Conservation (phyloP, 1,284 basidiomycete genomes). For the Boletellus deceptivus region DNA sequence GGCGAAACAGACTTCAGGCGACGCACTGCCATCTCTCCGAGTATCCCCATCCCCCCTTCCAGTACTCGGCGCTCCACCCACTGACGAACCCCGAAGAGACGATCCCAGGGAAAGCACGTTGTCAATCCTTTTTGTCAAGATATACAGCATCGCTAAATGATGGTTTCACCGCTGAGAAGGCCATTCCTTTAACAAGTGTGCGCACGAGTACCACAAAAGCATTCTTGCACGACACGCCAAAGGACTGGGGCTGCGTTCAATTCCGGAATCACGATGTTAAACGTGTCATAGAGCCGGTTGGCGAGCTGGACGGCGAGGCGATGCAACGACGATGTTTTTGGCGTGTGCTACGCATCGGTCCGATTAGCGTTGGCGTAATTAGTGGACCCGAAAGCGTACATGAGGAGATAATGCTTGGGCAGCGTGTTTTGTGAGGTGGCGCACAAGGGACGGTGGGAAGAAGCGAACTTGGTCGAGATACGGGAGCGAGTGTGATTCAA, state of each 20-base stretch:
- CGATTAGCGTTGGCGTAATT: constrained; percentile 16
- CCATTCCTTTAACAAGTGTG: constrained; percentile 20
- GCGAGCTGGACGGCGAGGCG: constrained; percentile 61
- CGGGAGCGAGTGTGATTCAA: constrained; percentile 75
- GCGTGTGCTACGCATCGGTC: constrained; percentile 51
- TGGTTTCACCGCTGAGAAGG: constrained; percentile 2
- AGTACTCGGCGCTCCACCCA: constrained; percentile 38
- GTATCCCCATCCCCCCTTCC: constrained; percentile 45
- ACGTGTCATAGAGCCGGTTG: constrained; percentile 48
- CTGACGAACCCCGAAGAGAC: constrained; percentile 55
- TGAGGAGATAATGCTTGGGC: constrained; percentile 64
- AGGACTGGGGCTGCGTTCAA: constrained; percentile 77
- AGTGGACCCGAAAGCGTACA: constrained; percentile 38
- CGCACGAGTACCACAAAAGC: constrained; percentile 77
- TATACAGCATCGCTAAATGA: constrained; percentile 59
- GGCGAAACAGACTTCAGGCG: constrained; percentile 74
- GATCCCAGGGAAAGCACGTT: constrained; percentile 59
- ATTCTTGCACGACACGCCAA: constrained; percentile 69
- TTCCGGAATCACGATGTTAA: constrained; percentile 71
- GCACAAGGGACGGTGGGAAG: constrained; percentile 63
- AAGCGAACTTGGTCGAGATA: constrained; percentile 75
- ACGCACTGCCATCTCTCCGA: constrained; percentile 59
- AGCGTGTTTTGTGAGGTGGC: constrained; percentile 69
- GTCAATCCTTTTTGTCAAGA: constrained; percentile 57
- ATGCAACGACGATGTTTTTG: constrained; percentile 58